Conservation (phyloP, 75 land plant species). For the Cupressus sempervirens region DNA sequence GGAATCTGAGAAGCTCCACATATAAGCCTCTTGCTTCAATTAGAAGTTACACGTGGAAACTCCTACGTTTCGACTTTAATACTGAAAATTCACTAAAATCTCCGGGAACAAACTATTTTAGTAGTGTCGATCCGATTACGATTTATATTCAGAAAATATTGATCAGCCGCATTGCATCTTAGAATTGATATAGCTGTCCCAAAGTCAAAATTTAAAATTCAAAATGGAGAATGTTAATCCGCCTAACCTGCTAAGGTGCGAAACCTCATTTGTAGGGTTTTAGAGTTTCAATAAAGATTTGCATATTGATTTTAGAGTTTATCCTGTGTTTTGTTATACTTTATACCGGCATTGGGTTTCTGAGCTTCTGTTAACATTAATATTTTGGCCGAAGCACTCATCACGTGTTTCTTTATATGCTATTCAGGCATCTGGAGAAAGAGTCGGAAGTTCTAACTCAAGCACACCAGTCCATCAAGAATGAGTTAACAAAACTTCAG, state of each 20-base stretch:
- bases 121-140: neutral
- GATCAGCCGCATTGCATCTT: neutral
- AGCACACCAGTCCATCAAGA: constrained; percentile 8
- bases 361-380: neutral
- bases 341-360: neutral
- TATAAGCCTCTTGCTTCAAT: no score
- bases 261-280: neutral
- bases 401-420: neutral
- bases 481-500: constrained; percentile 5
- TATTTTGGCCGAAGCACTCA: neutral
- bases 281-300: neutral
- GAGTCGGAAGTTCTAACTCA: constrained; percentile 5
- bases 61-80: no score
- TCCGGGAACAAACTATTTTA: no score
- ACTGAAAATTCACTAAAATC: no score
- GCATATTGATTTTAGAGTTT: neutral
- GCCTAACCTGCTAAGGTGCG: neutral
- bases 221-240: constrained; percentile 9
- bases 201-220: neutral
- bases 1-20: no score
- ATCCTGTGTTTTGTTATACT: neutral
- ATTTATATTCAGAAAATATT: neutral
- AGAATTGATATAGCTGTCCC: no score
- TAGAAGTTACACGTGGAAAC: no score
- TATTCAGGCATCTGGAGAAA: constrained; percentile 10